Percentiles rank a stretch among this genome's conserved stretches.
These are phyloP conservation scores for Tricholoma terreum DNA, from an alignment of 768 basidiomycete genomes.

Conservation along the genomic window DNA sequence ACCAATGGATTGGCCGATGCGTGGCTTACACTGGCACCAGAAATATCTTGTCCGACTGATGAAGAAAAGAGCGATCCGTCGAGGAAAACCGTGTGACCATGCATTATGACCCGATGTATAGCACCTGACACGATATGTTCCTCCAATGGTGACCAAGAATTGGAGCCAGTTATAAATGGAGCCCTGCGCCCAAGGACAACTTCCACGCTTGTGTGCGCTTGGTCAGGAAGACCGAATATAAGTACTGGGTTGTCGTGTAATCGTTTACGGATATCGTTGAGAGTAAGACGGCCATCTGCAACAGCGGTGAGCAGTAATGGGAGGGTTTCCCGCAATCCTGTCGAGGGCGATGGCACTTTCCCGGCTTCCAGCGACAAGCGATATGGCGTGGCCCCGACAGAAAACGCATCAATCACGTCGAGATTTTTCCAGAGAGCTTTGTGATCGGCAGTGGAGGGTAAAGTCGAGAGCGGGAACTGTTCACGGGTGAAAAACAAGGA, in stretches of 20 bases:
- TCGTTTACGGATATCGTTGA: conserved; percentile 79
- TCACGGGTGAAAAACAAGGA: conserved; percentile 83
- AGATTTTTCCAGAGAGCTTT: conserved; percentile 82
- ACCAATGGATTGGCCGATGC: conserved; percentile 12
- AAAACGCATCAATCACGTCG: conserved; percentile 84
- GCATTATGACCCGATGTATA: conserved; percentile 87
- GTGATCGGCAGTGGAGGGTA: conserved; percentile 79
- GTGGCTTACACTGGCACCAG: conserved; percentile 53
- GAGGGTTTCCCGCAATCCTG: conserved; percentile 85
- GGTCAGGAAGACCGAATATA: conserved; percentile 90
- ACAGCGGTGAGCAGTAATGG: conserved; percentile 89
- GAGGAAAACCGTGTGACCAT: conserved; percentile 85
- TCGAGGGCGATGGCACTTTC: conserved; percentile 58
- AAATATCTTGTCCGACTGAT: conserved; percentile 70
- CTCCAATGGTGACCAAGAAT: conserved; percentile 83
- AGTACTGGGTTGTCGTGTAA: conserved; percentile 89
- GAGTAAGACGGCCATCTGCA: conserved; percentile 68
- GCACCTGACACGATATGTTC: conserved; percentile 61
- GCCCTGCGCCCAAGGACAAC: conserved; percentile 81
- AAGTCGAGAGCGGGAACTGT: conserved; percentile 62
- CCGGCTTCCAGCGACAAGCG: conserved; percentile 62
- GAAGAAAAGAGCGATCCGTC: conserved; percentile 71
- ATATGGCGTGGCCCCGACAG: conserved; percentile 84
- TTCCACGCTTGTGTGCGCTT: conserved; percentile 84
- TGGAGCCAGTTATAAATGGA: conserved; percentile 46